A percentile compares a stretch with the other conserved stretches of the same genome.
Evolutionary conservation across 345 rosid species (phyloP).

Genomic region (Sisymbrium irio): DNA sequence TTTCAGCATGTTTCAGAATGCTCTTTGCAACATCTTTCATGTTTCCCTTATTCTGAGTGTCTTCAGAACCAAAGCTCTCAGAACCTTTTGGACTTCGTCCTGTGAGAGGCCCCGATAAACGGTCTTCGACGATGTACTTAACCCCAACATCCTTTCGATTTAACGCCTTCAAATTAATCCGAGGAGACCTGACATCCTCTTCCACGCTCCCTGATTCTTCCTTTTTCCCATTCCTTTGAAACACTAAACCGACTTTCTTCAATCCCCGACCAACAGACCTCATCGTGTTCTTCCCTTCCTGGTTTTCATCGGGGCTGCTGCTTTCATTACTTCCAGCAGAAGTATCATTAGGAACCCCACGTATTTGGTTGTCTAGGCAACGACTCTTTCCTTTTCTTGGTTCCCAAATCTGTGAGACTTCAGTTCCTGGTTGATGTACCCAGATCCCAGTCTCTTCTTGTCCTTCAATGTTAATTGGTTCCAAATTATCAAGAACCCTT

Average conservation of each 20-base stretch:
- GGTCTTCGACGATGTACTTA: conserved; percentile 49
- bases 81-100: conserved; percentile 38
- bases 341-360: conserved; percentile 40
- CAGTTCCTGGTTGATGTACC: conserved; percentile 86
- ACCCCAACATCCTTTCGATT: conserved; percentile 46
- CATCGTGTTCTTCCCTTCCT: conserved; percentile 38
- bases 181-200: conserved; percentile 49
- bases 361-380: conserved; percentile 44
- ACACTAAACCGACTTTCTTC: conserved; percentile 46
- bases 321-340: conserved; percentile 38
- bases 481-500: conserved; percentile 52
- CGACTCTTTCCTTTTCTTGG: conserved; percentile 77
- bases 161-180: conserved; percentile 55
- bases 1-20: conserved; percentile 61
- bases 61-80: conserved; percentile 41
- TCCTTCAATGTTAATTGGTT: conserved; percentile 81
- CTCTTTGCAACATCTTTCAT: conserved; percentile 62
- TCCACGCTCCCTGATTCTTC: conserved; percentile 41
- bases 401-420: conserved; percentile 72
- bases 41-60: conserved; percentile 48
- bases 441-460: conserved; percentile 72
- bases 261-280: conserved; percentile 48
- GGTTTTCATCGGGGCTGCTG: conserved; percentile 49
- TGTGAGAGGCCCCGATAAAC: conserved; percentile 35
- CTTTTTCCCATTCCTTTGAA: conserved; percentile 46